Evolutionary conservation across 192 early-diverging fungal genomes (phyloP).

Genomic region (Coemansia sp.): DNA sequence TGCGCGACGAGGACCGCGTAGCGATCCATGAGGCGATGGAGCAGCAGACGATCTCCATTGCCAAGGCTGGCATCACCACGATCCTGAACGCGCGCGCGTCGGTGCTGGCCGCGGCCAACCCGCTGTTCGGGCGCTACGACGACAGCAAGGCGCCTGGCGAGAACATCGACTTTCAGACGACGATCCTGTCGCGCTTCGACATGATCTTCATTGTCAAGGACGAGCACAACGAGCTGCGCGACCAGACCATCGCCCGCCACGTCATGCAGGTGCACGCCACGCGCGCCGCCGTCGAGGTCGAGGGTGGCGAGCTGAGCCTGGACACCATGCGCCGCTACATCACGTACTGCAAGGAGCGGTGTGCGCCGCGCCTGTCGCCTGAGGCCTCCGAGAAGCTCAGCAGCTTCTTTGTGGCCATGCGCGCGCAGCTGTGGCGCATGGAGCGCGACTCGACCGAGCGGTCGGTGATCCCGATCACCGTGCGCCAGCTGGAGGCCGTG

Average conservation of each 20-base stretch:
- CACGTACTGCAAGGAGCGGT: conserved; percentile 92
- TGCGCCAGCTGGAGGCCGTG: conserved; percentile 97
- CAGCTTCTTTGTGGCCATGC: conserved; percentile 92
- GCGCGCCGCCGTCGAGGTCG: conserved; percentile 61
- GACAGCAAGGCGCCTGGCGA: conserved; percentile 98
- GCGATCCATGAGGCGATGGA: conserved; percentile 99
- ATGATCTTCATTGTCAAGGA: conserved; percentile 99
- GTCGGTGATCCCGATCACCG: conserved; percentile 95
- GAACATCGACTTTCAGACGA: conserved; percentile 99
- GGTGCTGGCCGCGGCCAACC: conserved; percentile 97
- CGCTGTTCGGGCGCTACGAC: conserved; percentile 98
- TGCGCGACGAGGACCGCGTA: conserved; percentile 99
- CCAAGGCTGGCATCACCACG: conserved; percentile 99
- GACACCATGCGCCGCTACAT: conserved; percentile 97
- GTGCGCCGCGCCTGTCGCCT: conserved; percentile 86
- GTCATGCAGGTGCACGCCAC: conserved; percentile 95
- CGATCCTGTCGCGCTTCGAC: conserved; percentile 99
- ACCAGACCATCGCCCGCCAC: conserved; percentile 93
- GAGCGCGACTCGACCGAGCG: conserved; percentile 72
- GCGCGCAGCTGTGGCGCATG: conserved; percentile 78
- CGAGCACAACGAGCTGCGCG: conserved; percentile 92
- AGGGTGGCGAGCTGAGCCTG: conserved; percentile 86
- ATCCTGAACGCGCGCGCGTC: conserved; percentile 97
- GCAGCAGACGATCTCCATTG: conserved; percentile 99
- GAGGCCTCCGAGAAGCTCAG: conserved; percentile 93